phyloP scores from a whole-genome alignment of 495 filamentous ascomycete genomes.

The Aspergillus conjunctus region DNA sequence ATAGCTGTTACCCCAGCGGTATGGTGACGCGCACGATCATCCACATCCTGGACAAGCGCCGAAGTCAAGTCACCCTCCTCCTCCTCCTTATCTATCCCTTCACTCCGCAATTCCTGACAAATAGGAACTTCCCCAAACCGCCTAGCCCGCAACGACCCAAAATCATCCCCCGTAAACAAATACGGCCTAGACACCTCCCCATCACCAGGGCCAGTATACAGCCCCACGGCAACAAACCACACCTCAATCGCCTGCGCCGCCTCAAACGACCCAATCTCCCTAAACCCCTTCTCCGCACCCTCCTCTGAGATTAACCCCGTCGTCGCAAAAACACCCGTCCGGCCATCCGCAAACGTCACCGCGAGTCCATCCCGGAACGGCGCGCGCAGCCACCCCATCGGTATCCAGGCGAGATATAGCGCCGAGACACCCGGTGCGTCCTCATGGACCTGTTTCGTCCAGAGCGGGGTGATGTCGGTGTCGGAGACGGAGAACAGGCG shows the following conservation, averaged over 20 bases:
- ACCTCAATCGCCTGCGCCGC: conserved; percentile 47
- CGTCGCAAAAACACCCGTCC: conserved; percentile 52
- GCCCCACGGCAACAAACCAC: conserved; percentile 43
- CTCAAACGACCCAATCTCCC: conserved; percentile 33
- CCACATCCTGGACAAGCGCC: conserved; percentile 27
- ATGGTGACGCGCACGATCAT: conserved; percentile 56
- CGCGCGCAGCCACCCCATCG: conserved; percentile 41
- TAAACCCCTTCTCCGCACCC: conserved; percentile 22
- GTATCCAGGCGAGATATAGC: conserved; percentile 72
- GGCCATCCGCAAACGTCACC: conserved; percentile 69
- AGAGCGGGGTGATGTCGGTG: conserved; percentile 35
- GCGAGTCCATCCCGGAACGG: conserved; percentile 51
- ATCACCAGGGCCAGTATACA: conserved; percentile 19
- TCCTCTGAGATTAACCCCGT: conserved; percentile 19
- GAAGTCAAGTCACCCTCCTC: conserved; percentile 21
- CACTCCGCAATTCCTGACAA: conserved; percentile 2
- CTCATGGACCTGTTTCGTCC: conserved; percentile 44
- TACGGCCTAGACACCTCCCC: conserved; percentile 24
- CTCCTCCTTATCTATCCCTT: conserved; percentile 22
- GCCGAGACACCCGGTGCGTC: conserved; percentile 59
- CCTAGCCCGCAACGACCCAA: conserved; percentile 37
- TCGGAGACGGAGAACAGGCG: conserved; percentile 55
- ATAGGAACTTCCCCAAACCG: conserved; percentile 22
- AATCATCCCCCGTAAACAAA: conserved; percentile 45
- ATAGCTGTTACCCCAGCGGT: conserved; percentile 88